phyloP scores from a whole-genome alignment of 805 yeast genomes.

The Ogataea sp. region DNA sequence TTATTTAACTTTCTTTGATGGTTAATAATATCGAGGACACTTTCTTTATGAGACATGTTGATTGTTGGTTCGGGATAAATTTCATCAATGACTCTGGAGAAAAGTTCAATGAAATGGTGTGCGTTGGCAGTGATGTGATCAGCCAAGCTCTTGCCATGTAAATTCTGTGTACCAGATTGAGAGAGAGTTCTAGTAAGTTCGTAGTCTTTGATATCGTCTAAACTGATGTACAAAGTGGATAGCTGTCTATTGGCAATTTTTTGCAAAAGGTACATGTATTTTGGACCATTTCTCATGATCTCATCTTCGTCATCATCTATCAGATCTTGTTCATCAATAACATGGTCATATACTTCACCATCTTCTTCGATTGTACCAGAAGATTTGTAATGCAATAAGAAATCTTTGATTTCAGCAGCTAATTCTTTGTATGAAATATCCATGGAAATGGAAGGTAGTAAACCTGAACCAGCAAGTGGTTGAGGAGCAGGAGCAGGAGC shows the following conservation, averaged over 20 bases:
- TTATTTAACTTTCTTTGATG: slow-evolving; percentile 86
- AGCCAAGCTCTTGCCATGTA: slow-evolving; percentile 28
- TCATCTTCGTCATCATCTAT: slow-evolving; percentile 18
- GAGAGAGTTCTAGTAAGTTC: slow-evolving; percentile 37
- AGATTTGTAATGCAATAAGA: slow-evolving; percentile 58
- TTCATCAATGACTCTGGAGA: slow-evolving; percentile 68
- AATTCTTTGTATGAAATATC: slow-evolving; percentile 57
- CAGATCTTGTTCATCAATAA: slow-evolving; percentile 20
- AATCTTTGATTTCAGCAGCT: slow-evolving; percentile 49
- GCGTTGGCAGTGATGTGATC: slow-evolving; percentile 66
- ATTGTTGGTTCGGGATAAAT: slow-evolving; percentile 82
- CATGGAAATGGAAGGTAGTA: slow-evolving; percentile 20
- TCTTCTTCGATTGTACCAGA: slow-evolving; percentile 18
- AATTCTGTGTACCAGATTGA: slow-evolving; percentile 6
- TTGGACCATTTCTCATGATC: slow-evolving; percentile 38
- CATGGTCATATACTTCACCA: slow-evolving; percentile 28
- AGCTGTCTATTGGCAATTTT: slow-evolving; percentile 77
- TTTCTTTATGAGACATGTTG: slow-evolving; percentile 73
- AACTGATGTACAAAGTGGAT: slow-evolving; percentile 60
- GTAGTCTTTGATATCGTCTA: slow-evolving; percentile 75
- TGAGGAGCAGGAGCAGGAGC: slow-evolving; percentile 6
- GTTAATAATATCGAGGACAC: slow-evolving; percentile 85
- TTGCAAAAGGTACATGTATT: slow-evolving; percentile 71
- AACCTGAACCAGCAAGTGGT: slow-evolving; percentile 10
- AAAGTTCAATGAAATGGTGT: slow-evolving; percentile 68